These are phyloP conservation scores for Hebeloma cylindrosporum DNA, from an alignment of 768 basidiomycete genomes.

Conservation along the genomic window DNA sequence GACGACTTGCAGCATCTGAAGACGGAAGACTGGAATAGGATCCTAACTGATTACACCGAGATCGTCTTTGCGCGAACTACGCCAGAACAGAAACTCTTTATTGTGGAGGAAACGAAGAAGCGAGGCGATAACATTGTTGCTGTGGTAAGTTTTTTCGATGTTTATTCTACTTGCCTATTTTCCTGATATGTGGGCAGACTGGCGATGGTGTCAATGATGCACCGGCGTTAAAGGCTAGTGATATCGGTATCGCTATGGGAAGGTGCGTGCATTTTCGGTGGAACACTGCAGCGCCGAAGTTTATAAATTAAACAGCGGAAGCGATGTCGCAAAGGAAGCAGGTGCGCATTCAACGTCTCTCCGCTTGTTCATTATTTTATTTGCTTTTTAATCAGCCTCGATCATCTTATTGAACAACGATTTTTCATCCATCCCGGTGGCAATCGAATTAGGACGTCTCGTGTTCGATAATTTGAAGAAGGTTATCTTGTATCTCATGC, in stretches of 20 bases:
- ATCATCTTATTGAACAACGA: conserved; percentile 59
- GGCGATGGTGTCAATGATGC: conserved; percentile 62
- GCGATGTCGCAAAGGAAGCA: conserved; percentile 55
- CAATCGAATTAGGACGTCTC: conserved; percentile 58
- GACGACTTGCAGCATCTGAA: conserved; percentile 40
- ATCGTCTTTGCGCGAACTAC: conserved; percentile 56
- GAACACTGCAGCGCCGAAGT: not conserved
- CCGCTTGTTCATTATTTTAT: conserved; percentile 5
- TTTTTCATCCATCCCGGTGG: conserved; percentile 57
- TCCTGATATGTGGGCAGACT: conserved; percentile 18
- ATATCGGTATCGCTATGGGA: conserved; percentile 57
- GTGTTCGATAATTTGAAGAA: conserved; percentile 62
- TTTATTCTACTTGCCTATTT: not conserved
- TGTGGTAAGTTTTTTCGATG: conserved; percentile 20
- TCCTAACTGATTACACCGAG: conserved; percentile 38
- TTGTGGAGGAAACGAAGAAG: conserved; percentile 52
- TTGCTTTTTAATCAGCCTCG: conserved; percentile 30
- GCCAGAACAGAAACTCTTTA: conserved; percentile 57
- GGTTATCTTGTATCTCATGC: conserved; percentile 46
- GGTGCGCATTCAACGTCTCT: conserved; percentile 29
- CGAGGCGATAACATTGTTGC: conserved; percentile 51
- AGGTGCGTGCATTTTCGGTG: conserved; percentile 11
- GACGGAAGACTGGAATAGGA: conserved; percentile 38
- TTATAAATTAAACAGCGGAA: conserved; percentile 23
- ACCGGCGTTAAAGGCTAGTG: conserved; percentile 49